Evolutionary conservation across 2,329 filamentous ascomycete species (phyloP).

Genomic region (Amphichorda felina): DNA sequence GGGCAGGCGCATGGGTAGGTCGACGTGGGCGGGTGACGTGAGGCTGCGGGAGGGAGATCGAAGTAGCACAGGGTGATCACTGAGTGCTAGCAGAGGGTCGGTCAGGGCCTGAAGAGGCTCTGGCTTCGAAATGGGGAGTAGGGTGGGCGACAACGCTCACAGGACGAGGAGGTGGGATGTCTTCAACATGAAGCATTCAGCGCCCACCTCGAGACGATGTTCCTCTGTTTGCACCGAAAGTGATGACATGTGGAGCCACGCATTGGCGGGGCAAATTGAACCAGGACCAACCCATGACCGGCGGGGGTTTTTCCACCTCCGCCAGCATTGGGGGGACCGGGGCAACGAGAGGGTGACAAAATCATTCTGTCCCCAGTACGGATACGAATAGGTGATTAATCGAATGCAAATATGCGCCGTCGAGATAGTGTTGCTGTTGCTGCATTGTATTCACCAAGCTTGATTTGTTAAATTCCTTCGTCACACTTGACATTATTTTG

Average conservation of each 20-base stretch:
- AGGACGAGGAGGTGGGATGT: slow-evolving; percentile 1
- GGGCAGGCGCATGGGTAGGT: too few relatives aligned
- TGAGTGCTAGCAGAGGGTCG: not conserved
- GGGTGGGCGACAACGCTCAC: not conserved
- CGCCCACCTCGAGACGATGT: slow-evolving; percentile 1
- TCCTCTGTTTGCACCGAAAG: slow-evolving; percentile 1
- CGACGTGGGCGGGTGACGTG: not conserved
- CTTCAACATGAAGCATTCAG: not conserved
- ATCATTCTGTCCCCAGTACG: too few relatives aligned
- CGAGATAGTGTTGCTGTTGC: too few relatives aligned
- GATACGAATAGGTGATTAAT: too few relatives aligned
- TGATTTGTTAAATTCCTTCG: too few relatives aligned
- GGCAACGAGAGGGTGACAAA: not conserved
- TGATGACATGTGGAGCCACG: slow-evolving; percentile 4
- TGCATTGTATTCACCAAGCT: too few relatives aligned
- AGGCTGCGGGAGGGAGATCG: not conserved
- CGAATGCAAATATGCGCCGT: too few relatives aligned
- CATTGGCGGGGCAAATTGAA: slow-evolving; percentile 3
- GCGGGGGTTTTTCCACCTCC: slow-evolving; percentile 1
- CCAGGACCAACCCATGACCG: not conserved
- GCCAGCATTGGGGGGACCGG: not conserved
- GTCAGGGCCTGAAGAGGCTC: too few relatives aligned
- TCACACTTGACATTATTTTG: too few relatives aligned
- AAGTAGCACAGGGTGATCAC: not conserved
- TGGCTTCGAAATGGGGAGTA: too few relatives aligned